Conservation (phyloP, 495 filamentous ascomycete species). For the Penicillium argentinense region DNA sequence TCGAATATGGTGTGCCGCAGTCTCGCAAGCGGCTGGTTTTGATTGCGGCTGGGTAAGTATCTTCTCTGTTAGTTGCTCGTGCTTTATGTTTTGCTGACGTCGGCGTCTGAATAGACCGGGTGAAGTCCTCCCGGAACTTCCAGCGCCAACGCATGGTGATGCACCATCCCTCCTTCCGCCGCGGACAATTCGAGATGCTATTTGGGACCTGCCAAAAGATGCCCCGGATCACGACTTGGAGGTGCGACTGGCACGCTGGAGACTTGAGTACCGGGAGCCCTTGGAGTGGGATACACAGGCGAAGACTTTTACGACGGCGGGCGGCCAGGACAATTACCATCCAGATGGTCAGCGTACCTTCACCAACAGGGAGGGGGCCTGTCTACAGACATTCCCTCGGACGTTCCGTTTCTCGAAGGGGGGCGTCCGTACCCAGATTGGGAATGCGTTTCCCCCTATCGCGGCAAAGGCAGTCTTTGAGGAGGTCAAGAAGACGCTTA, state of each 20-base stretch:
- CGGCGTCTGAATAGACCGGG: slow-evolving; percentile 58
- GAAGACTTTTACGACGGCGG: slow-evolving; percentile 67
- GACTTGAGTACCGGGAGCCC: slow-evolving; percentile 8
- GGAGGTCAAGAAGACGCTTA: background rate
- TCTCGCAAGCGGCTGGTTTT: slow-evolving; percentile 66
- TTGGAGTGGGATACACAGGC: slow-evolving; percentile 53
- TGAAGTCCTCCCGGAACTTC: slow-evolving; percentile 69
- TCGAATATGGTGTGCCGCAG: slow-evolving; percentile 63
- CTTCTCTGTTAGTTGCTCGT: background rate
- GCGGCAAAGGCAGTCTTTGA: background rate
- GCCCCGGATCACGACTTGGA: slow-evolving; percentile 49
- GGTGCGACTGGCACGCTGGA: slow-evolving; percentile 18
- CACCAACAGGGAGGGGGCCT: slow-evolving; percentile 71
- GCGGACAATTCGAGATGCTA: slow-evolving; percentile 47
- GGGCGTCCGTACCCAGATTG: slow-evolving; percentile 68
- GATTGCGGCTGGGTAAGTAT: slow-evolving; percentile 70
- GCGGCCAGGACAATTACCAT: slow-evolving; percentile 67
- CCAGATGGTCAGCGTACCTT: slow-evolving; percentile 65
- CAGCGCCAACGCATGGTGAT: slow-evolving; percentile 60
- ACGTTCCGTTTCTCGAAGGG: slow-evolving; percentile 56
- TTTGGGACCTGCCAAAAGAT: slow-evolving; percentile 41
- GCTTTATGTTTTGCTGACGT: slow-evolving; percentile 7
- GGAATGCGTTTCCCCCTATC: slow-evolving; percentile 78
- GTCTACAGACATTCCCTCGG: slow-evolving; percentile 72
- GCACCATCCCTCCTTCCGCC: slow-evolving; percentile 31